These are phyloP conservation scores for Hysterium pulicare DNA, from an alignment of 2,329 filamentous ascomycete species.

Conservation along the genomic window DNA sequence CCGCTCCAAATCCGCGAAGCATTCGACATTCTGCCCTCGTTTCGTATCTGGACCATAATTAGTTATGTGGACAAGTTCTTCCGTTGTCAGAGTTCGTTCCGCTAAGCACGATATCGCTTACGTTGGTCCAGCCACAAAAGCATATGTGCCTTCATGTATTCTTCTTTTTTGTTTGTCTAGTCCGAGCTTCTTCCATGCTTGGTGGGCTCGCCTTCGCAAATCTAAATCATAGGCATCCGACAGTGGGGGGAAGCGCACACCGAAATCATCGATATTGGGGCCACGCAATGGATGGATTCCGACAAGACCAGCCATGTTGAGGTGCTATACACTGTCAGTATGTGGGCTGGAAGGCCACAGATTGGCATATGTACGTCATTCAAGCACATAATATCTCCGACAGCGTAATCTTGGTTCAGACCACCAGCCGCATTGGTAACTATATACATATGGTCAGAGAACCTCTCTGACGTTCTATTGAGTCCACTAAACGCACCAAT, in stretches of 20 bases:
- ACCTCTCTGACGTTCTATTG: conserved; percentile 5
- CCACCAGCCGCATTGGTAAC: conserved; percentile 67
- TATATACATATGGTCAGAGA: conserved; percentile 26
- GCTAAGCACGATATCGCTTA: conserved; percentile 26
- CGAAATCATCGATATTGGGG: conserved; percentile 61
- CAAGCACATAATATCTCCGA: conserved; percentile 63
- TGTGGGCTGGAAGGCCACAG: background rate
- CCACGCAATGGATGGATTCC: conserved; percentile 61
- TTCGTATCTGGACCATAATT: conserved; percentile 50
- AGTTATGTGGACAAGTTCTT: background rate
- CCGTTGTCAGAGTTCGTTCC: background rate
- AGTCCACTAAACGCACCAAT: conserved; percentile 42
- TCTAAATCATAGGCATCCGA: conserved; percentile 65
- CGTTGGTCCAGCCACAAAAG: conserved; percentile 62
- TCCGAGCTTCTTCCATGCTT: conserved; percentile 53
- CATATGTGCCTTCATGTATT: conserved; percentile 64
- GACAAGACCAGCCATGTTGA: conserved; percentile 61
- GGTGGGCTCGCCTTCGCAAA: conserved; percentile 55
- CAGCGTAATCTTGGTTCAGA: conserved; percentile 59
- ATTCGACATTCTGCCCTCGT: conserved; percentile 64
- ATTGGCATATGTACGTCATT: conserved; percentile 53
- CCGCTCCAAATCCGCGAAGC: conserved; percentile 59
- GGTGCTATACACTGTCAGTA: conserved; percentile 46
- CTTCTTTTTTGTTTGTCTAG: conserved; percentile 46
- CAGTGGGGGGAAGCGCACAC: conserved; percentile 60